Percentiles rank a stretch among this genome's conserved stretches.
Conservation (phyloP, 768 basidiomycete genomes). For the Pisolithus sp. region DNA sequence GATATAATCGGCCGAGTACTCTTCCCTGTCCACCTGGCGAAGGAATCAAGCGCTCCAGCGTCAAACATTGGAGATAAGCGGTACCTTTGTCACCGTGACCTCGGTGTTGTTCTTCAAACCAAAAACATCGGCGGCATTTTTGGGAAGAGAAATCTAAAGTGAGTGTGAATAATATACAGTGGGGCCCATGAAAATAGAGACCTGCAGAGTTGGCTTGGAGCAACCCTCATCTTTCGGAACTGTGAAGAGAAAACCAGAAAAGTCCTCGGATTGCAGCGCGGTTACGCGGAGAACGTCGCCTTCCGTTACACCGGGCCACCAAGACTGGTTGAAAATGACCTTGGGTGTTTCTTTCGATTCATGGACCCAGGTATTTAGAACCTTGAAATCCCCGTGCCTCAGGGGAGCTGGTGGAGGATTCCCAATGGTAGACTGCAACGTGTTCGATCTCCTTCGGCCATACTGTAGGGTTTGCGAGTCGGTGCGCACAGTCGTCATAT, state of each 20-base stretch:
- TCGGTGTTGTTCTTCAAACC: constrained; percentile 65
- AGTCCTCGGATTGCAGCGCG: constrained; percentile 33
- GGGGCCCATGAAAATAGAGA: constrained; percentile 8
- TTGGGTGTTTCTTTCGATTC: constrained; percentile 52
- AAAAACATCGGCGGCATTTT: constrained; percentile 66
- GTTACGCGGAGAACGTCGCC: constrained; percentile 66
- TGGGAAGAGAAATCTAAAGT: constrained; percentile 65
- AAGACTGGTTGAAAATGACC: constrained; percentile 65
- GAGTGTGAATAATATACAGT: background rate
- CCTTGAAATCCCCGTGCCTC: constrained; percentile 54
- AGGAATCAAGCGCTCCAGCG: constrained; percentile 10
- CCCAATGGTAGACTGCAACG: constrained; percentile 59
- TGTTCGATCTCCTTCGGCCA: constrained; percentile 67
- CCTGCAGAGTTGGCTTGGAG: constrained; percentile 63
- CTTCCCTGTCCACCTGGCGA: constrained; percentile 57
- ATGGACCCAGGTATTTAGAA: constrained; percentile 70
- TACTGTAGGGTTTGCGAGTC: constrained; percentile 50
- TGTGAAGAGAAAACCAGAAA: constrained; percentile 53
- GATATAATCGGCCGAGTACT: constrained; percentile 65
- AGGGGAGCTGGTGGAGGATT: constrained; percentile 41
- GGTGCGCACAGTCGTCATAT: constrained; percentile 56
- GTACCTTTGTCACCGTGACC: constrained; percentile 65
- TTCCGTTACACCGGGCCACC: constrained; percentile 73
- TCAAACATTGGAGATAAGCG: background rate
- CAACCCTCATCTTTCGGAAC: constrained; percentile 59